A percentile compares a stretch with the other conserved stretches of the same genome.
These are phyloP conservation scores for Mycena rebaudengoi DNA, from an alignment of 768 basidiomycete genomes.

Conservation along the genomic window DNA sequence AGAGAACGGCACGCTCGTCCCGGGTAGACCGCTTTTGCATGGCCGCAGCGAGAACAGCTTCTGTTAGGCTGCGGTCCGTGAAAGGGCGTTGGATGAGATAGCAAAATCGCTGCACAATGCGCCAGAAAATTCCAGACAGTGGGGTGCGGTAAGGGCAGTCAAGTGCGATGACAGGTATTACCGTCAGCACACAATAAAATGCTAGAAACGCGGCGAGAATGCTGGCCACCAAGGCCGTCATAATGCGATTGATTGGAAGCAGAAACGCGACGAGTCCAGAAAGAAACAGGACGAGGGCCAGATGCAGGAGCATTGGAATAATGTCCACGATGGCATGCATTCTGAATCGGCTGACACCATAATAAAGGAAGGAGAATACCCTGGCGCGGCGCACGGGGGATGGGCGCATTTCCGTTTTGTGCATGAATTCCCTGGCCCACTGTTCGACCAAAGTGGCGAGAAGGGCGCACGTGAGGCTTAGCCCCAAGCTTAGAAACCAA, in stretches of 20 bases:
- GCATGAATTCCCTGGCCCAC: constrained; percentile 7
- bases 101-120: not conserved
- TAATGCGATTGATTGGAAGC: constrained; percentile 1
- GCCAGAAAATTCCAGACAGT: constrained; percentile 13
- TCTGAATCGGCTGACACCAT: constrained; percentile 7
- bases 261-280: constrained; percentile 7
- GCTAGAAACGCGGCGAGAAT: not conserved
- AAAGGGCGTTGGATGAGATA: not conserved
- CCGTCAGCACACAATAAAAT: not conserved
- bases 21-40: constrained; percentile 9
- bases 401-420: not conserved
- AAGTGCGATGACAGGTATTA: not conserved
- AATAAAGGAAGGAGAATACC: constrained; percentile 14
- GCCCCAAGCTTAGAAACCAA: constrained; percentile 15
- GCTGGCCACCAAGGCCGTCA: constrained; percentile 1
- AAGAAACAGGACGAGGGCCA: constrained; percentile 8
- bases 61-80: constrained; percentile 1
- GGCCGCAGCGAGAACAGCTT: not conserved
- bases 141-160: constrained; percentile 19
- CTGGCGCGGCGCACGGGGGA: constrained; percentile 13
- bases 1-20: constrained; percentile 19
- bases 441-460: constrained; percentile 17
- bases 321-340: constrained; percentile 18
- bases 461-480: constrained; percentile 15
- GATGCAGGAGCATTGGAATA: constrained; percentile 14